These are phyloP conservation scores for Diaporthe citriasiana DNA, from an alignment of 2,329 filamentous ascomycete genomes.

Conservation along the genomic window DNA sequence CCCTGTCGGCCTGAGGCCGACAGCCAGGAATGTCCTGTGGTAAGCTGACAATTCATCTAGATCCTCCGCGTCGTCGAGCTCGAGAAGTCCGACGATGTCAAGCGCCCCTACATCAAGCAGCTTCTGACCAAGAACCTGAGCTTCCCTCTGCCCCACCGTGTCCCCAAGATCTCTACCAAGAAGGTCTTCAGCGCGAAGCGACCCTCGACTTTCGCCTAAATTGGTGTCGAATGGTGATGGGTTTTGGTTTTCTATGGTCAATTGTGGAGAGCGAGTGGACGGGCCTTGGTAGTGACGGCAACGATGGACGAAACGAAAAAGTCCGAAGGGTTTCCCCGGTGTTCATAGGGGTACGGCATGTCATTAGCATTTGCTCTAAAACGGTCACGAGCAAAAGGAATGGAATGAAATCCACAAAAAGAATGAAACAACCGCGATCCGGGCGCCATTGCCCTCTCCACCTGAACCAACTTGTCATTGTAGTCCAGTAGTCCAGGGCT, in stretches of 20 bases:
- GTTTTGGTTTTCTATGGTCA: constrained; percentile 49
- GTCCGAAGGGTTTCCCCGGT: constrained; percentile 67
- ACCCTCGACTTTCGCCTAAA: constrained; percentile 97
- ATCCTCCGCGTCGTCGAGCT: constrained; percentile 99
- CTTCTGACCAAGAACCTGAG: constrained; percentile 94
- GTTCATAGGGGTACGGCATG: constrained; percentile 74
- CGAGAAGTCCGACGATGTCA: constrained; percentile 93
- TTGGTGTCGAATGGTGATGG: constrained; percentile 59
- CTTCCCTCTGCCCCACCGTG: constrained; percentile 98
- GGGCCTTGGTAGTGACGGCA: constrained; percentile 37
- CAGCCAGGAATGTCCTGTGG: background rate
- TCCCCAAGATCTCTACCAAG: constrained; percentile 84
- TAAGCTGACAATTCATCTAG: constrained; percentile 63
- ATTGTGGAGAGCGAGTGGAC: constrained; percentile 49
- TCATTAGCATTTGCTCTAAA: constrained; percentile 70
- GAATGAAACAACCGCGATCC: constrained; percentile 19
- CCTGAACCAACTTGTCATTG: background rate
- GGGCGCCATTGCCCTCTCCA: background rate
- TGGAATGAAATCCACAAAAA: constrained; percentile 60
- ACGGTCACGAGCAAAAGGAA: constrained; percentile 50
- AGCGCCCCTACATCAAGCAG: constrained; percentile 99
- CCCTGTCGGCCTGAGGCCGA: background rate
- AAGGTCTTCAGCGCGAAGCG: constrained; percentile 95
- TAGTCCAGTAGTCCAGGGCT: background rate
- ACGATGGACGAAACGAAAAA: constrained; percentile 27